These are phyloP conservation scores for Wickerhamiella pararugosa DNA, from an alignment of 1,139 yeast species.

Conservation along the genomic window DNA sequence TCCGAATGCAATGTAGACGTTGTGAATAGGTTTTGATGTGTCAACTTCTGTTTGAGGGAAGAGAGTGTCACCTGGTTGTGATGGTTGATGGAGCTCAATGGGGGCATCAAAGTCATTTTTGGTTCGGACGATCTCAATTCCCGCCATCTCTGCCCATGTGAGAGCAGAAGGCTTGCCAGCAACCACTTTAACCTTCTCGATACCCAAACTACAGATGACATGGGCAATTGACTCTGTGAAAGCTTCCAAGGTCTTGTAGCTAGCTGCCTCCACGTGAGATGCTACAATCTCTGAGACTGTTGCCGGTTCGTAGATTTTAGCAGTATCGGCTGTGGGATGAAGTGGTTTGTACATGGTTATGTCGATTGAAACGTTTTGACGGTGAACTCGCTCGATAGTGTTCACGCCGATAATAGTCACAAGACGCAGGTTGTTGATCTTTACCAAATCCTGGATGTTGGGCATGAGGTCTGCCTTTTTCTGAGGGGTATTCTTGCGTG, in stretches of 20 bases:
- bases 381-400: conserved; percentile 69
- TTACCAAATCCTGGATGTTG: conserved; percentile 29
- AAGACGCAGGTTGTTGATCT: conserved; percentile 39
- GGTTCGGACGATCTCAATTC: conserved; percentile 52
- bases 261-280: conserved; percentile 51
- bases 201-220: conserved; percentile 30
- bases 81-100: neutral
- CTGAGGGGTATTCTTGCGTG: conserved; percentile 21
- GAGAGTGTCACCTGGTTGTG: conserved; percentile 6
- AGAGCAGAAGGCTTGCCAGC: conserved; percentile 85
- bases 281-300: conserved; percentile 24
- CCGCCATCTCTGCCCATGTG: conserved; percentile 77
- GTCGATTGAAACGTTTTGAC: conserved; percentile 59
- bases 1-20: conserved; percentile 75
- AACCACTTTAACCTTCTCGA: conserved; percentile 35
- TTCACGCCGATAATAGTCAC: conserved; percentile 81
- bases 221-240: conserved; percentile 63
- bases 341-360: conserved; percentile 27
- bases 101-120: conserved; percentile 14
- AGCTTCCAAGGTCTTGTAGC: conserved; percentile 88
- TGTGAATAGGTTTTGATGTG: conserved; percentile 25
- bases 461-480: conserved; percentile 11
- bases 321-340: conserved; percentile 9
- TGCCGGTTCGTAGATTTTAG: conserved; percentile 19
- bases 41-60: conserved; percentile 14